Evolutionary conservation across 345 rosid genomes (phyloP), one percentile per base, ranked within the genome.

Genomic region (Corchorus capsularis): DNA sequence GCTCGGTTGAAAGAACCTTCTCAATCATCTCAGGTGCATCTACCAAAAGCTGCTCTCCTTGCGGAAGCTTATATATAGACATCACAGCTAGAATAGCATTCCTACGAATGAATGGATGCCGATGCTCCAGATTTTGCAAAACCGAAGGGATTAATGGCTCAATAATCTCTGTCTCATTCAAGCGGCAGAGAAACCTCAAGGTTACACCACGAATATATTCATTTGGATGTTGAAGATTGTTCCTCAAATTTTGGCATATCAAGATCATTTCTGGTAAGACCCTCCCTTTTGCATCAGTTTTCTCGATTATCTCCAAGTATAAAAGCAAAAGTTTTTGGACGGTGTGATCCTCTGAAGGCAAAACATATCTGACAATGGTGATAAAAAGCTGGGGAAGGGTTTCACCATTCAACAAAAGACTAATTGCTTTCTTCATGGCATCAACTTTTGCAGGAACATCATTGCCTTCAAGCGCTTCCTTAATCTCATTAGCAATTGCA

Each of bases 221-320:
- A 73, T 95, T 95, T 1, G 98, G 96, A 77, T 91, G 97, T 86
- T 95, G 98, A 81, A 95, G 99, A 84, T 95, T 91, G 89, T 95
- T 95, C 84, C 93, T 83, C 78, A 95, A 82, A 75, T 92, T 92
- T 82, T 95, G 98, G 86, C 98, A 95, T 56, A 95, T 92, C 81
- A 95, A 81, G 68, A 95, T 95, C 99, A 95, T 95, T 83, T 95
- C 98, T 43, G 99, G 98, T 32, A 95, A 77, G 74, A 91, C 91
- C 78, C 83, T 87, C 12, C 99, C 98, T 71, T 80, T 88, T 45
- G 91, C 19, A 86, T 93, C 98, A 19, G 90, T 89, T 85, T 92
- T 93, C 75, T 92, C 99, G 12, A 93, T 95, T 67, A 90, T 89
- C 89, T 95, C 99, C 76, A 95, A 85, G 81, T 93, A 95, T 22